phyloP scores from a whole-genome alignment of 2,329 filamentous ascomycete species.

The Monilinia polystroma region DNA sequence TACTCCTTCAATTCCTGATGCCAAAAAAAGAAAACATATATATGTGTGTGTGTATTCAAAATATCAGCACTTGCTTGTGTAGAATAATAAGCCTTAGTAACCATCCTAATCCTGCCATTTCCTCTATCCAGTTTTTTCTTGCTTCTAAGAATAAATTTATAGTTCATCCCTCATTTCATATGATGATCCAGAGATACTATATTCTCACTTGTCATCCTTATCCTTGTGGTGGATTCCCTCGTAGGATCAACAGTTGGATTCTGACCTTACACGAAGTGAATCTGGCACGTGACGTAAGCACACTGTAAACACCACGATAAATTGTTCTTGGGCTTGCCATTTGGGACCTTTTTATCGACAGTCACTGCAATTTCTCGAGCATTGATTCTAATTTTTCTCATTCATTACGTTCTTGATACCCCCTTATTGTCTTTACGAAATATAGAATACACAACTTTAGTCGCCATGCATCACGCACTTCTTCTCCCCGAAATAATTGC shows the following conservation, averaged over 20 bases:
- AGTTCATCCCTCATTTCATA: neutral
- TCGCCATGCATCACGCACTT: constrained; percentile 14
- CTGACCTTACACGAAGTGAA: neutral
- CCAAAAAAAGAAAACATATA: too few relatives aligned
- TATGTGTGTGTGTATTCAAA: too few relatives aligned
- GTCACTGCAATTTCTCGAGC: neutral
- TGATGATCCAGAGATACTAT: neutral
- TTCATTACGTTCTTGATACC: neutral
- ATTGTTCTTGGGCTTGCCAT: neutral
- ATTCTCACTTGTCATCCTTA: neutral
- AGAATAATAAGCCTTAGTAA: neutral
- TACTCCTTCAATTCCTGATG: too few relatives aligned
- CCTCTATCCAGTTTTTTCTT: neutral
- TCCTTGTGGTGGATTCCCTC: neutral
- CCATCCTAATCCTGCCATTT: neutral
- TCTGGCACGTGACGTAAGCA: neutral
- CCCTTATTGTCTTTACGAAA: neutral
- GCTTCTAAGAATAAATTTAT: neutral
- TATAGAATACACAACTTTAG: neutral
- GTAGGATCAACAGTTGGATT: too few relatives aligned
- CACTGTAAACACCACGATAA: neutral
- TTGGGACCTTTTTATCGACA: neutral
- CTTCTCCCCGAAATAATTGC: neutral
- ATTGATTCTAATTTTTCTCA: neutral
- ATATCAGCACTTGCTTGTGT: too few relatives aligned